phyloP scores from a whole-genome alignment of 2,329 filamentous ascomycete species.

The Neopestalotiopsis sp. region DNA sequence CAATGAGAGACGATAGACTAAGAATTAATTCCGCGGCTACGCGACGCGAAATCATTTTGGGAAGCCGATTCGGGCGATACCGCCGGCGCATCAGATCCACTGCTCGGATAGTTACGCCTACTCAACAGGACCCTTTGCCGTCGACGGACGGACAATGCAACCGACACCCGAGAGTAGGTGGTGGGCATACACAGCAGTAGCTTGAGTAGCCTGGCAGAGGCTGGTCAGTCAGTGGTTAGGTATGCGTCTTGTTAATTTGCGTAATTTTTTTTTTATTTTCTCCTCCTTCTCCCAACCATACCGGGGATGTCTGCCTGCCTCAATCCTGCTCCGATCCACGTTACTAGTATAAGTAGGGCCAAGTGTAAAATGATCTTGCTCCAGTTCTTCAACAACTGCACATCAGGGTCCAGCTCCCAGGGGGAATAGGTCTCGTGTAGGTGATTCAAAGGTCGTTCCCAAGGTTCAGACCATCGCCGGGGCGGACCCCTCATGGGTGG shows the following conservation, averaged over 20 bases:
- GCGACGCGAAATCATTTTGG: neutral
- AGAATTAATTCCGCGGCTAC: neutral
- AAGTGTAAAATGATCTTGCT: neutral
- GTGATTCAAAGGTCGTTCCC: neutral
- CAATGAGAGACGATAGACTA: neutral
- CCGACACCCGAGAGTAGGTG: neutral
- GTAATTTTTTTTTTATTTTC: neutral
- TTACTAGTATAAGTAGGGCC: neutral
- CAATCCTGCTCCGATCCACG: neutral
- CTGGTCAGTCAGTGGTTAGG: neutral
- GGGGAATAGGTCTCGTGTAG: neutral
- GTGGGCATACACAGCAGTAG: too few relatives aligned
- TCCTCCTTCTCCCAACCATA: neutral
- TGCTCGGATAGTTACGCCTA: neutral
- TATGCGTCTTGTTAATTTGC: neutral
- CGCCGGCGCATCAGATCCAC: conserved; percentile 3
- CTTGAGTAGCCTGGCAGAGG: neutral
- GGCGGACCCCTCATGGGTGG: neutral
- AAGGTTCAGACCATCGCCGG: neutral
- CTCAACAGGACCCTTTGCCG: neutral
- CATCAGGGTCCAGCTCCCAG: neutral
- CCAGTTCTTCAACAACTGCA: neutral
- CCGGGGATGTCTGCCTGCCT: too few relatives aligned
- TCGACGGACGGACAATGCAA: neutral
- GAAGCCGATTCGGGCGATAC: conserved; percentile 6